These are phyloP conservation scores for Saksenaea oblongispora DNA, from an alignment of 371 early-diverging fungal genomes.

Conservation along the genomic window DNA sequence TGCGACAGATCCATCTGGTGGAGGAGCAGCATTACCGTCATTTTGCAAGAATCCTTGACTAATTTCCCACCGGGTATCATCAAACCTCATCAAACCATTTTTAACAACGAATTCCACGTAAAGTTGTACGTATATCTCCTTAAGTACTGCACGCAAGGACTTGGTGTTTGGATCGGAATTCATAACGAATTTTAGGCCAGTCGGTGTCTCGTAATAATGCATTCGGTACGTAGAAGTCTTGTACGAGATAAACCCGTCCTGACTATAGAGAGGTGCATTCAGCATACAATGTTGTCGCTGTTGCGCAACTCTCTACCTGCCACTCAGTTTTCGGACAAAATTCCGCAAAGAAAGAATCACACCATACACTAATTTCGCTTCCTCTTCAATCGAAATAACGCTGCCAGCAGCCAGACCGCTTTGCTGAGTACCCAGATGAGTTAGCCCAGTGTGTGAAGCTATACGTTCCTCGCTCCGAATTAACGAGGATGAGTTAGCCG, in stretches of 20 bases:
- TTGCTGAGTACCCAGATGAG: constrained; percentile 27
- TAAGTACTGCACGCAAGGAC: constrained; percentile 68
- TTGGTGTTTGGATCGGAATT: constrained; percentile 78
- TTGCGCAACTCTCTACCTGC: constrained; percentile 25
- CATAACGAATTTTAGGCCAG: constrained; percentile 86
- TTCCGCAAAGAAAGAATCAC: constrained; percentile 87
- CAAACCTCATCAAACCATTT: constrained; percentile 68
- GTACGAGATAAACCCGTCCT: constrained; percentile 79
- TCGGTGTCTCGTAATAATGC: constrained; percentile 88
- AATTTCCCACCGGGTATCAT: constrained; percentile 56
- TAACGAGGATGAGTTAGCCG: constrained; percentile 23
- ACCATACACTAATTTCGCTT: constrained; percentile 93
- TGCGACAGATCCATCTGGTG: constrained; percentile 4
- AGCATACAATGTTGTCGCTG: background rate
- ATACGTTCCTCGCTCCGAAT: constrained; percentile 28
- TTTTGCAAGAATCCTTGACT: constrained; percentile 38
- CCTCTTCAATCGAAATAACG: constrained; percentile 79
- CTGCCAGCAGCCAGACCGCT: constrained; percentile 53
- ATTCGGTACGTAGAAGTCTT: constrained; percentile 84
- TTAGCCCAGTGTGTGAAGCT: constrained; percentile 15
- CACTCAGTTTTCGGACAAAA: constrained; percentile 77
- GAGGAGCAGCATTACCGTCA: constrained; percentile 9
- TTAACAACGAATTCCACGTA: constrained; percentile 93
- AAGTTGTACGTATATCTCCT: constrained; percentile 80
- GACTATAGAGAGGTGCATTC: constrained; percentile 29